Evolutionary conservation across 306 rosid genomes (phyloP), one percentile per base, ranked within the genome.

Genomic region (Fragaria iinumae): DNA sequence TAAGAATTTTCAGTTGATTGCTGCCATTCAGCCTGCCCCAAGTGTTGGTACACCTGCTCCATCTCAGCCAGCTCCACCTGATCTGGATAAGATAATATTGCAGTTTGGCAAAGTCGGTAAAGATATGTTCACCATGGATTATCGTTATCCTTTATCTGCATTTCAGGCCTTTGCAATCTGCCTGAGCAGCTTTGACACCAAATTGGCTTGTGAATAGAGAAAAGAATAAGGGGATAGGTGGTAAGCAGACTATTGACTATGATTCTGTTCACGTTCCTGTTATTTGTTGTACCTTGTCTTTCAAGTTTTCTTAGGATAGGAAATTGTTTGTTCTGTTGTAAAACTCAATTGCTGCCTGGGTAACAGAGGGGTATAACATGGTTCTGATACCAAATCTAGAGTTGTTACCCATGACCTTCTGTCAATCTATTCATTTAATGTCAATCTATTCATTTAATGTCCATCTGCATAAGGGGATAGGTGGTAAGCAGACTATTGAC

Each of bases 71-170:
- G 86, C 90, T 6, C 97, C 93, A 6, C 81, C 84, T 0, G 97
- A 92, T 39, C 89, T 85, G 12, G 96, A 92, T 52, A 92, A 90
- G 87, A 88, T 90, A 43, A 90, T 92, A 73, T 87, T 92, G 79
- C 97, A 92, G 84, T 92, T 92, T 45, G 97, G 97, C 57, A 92
- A 92, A 83, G 96, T 92, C 3, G 93, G 91, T 39, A 92, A 90
- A 66, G 97, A 92, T 21, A 88, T 90, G 96, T 92, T 92, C 86
- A 92, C 97, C 50, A 92, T 92, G 97, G 96, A 92, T 86, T 92
- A 90, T 45, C 84, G 93, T 14, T 90, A 89, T 71, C 97, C 97
- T 17, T 71, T 92, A 71, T 92, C 97, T 13, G 96, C 96, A 60
- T 92, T 92, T 84, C 97, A 92, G 83, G 97, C 97, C 50, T 90